These are phyloP conservation scores for Aspergillus diversus DNA, from an alignment of 495 filamentous ascomycete genomes.

Conservation along the genomic window DNA sequence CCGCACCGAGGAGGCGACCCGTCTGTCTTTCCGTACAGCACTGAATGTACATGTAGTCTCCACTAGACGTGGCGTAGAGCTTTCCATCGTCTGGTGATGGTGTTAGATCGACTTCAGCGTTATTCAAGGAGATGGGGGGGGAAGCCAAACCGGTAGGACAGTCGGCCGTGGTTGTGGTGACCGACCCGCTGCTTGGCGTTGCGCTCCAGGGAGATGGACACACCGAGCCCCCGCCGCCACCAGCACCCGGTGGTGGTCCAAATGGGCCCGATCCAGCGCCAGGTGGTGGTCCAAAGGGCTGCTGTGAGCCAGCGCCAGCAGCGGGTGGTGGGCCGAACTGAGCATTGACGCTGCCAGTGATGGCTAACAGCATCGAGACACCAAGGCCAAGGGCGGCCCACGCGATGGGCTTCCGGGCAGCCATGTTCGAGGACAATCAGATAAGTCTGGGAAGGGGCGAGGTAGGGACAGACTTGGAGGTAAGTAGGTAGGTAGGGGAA, in stretches of 20 bases:
- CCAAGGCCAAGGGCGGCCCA: neutral
- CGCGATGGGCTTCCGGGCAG: neutral
- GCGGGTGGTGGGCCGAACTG: neutral
- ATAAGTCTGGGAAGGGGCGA: neutral
- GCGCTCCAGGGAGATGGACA: too few species aligned
- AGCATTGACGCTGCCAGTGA: neutral
- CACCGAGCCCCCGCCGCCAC: too few species aligned
- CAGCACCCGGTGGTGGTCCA: too few species aligned
- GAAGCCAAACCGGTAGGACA: neutral
- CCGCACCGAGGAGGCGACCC: neutral
- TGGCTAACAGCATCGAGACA: neutral
- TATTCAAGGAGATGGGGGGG: neutral
- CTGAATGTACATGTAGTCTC: conserved; percentile 1
- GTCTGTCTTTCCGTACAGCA: neutral
- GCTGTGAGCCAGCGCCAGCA: neutral
- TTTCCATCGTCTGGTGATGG: neutral
- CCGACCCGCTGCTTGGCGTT: neutral
- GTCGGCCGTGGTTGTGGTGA: neutral
- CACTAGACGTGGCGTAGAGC: neutral
- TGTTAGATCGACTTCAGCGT: neutral
- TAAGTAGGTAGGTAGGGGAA: neutral
- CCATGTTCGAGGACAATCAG: neutral
- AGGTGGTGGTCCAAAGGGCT: neutral
- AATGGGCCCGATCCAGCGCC: neutral
- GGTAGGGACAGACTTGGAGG: neutral